phyloP scores from a whole-genome alignment of 2,329 filamentous ascomycete species.

The Pseudogymnoascus sp. region DNA sequence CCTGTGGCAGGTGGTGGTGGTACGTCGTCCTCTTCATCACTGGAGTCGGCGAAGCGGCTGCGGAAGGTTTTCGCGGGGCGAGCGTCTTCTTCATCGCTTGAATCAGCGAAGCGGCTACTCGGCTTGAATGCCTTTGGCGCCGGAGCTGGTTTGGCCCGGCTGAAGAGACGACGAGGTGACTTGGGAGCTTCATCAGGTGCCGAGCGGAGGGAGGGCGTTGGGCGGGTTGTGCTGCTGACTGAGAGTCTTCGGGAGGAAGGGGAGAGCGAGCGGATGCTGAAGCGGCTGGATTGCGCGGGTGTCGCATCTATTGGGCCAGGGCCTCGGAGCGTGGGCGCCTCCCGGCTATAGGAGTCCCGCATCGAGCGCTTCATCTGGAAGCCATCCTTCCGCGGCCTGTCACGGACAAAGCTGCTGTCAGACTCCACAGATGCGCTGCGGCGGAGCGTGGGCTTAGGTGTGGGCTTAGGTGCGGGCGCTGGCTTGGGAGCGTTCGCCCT shows the following conservation, averaged over 20 bases:
- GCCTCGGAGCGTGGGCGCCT: conserved; percentile 16
- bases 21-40: conserved; percentile 46
- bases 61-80: conserved; percentile 29
- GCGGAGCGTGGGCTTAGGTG: conserved; percentile 30
- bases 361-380: conserved; percentile 67
- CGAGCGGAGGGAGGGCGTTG: not conserved
- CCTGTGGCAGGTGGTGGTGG: conserved; percentile 21
- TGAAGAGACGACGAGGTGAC: conserved; percentile 12
- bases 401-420: conserved; percentile 75
- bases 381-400: conserved; percentile 40
- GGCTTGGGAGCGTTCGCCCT: not conserved
- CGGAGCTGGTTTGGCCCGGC: conserved; percentile 17
- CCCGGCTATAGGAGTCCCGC: conserved; percentile 41
- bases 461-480: conserved; percentile 6
- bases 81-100: conserved; percentile 25
- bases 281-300: conserved; percentile 45
- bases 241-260: conserved; percentile 41
- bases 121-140: not conserved
- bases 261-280: conserved; percentile 64
- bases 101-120: conserved; percentile 23
- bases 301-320: conserved; percentile 30
- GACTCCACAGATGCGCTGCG: conserved; percentile 57
- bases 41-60: conserved; percentile 54
- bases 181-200: not conserved
- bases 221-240: conserved; percentile 24